Base-by-base conservation (phyloP, 2,329 filamentous ascomycete species). In the Pyrenophora seminiperda region DNA sequence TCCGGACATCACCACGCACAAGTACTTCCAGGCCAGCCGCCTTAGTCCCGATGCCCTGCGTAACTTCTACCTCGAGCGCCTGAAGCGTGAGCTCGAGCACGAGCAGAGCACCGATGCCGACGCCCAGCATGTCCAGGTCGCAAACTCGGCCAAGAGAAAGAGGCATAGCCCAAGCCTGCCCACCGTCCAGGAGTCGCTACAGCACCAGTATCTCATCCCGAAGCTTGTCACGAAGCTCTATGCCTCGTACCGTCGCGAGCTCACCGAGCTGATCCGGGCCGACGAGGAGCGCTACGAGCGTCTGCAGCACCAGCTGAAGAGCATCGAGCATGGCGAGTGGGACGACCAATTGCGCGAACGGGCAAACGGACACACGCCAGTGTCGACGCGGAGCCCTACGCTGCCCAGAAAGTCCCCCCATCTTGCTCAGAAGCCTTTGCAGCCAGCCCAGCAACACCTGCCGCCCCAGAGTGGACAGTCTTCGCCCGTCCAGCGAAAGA, bases 41-140 rank as follows among this genome's bases (percentile, higher is more conserved):
- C 76, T 97, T 70, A 88, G 80, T 39, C 85, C 91, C 6, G 89
- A 92, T 73, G 84, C 90, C 34, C 78, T 97, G 60, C 85, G 89
- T 73, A 83, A 88, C 66, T 81, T 94, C 43, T 97, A 95, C 72
- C 76, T 91, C 59, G 81, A 84, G 50, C 76, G 96, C 50, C 74
- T 97, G 69, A 83, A 84, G 59, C 88, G 95, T 60, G 91, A 94
- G 72, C 73, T 86, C 57, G 83, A 76, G 61, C 32, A 47, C 39
- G 82, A 87, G 55, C 79, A 77, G 46, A 57, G 52, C 58, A 36
- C 50, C 49, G 81, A 81, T 58, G 77, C 75, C 42, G 73, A 79
- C 24, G 67, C 46, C 11, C 55, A 55, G 14, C 63, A 65, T 43
- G 67, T 58, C 24, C 61, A 70, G 17, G 59, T 50, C 47, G 58